Percentiles rank a stretch among this genome's conserved stretches.
These are phyloP conservation scores for Ophiostoma australiae DNA, from an alignment of 2,329 filamentous ascomycete species.

Conservation along the genomic window DNA sequence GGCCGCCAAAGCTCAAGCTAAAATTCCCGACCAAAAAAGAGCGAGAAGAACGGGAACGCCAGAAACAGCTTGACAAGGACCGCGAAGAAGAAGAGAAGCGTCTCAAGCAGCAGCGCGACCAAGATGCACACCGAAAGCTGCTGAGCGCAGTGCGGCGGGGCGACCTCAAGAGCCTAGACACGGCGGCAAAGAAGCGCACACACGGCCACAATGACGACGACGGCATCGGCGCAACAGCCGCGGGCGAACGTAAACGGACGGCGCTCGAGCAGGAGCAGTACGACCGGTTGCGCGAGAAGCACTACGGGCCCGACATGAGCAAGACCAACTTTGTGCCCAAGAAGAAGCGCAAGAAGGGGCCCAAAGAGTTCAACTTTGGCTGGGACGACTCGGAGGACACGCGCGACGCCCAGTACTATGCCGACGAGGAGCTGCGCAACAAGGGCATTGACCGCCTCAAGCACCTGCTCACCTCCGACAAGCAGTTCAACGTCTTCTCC, in stretches of 20 bases:
- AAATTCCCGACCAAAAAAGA: conserved; percentile 45
- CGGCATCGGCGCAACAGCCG: not conserved
- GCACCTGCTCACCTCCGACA: conserved; percentile 23
- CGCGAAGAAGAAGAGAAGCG: conserved; percentile 39
- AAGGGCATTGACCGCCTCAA: conserved; percentile 57
- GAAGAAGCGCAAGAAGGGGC: conserved; percentile 90
- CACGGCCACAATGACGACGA: conserved; percentile 19
- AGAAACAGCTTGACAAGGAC: conserved; percentile 68
- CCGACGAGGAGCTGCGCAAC: conserved; percentile 49
- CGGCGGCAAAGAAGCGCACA: conserved; percentile 30
- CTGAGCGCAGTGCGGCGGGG: conserved; percentile 26
- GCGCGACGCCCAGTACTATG: conserved; percentile 39
- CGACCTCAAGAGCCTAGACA: conserved; percentile 28
- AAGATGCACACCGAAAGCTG: conserved; percentile 29
- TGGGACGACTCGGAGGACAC: conserved; percentile 97
- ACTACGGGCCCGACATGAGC: conserved; percentile 87
- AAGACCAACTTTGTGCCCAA: conserved; percentile 81
- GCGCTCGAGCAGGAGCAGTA: conserved; percentile 62
- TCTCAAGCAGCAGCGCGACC: conserved; percentile 27
- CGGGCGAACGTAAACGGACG: conserved; percentile 33
- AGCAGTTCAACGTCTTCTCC: conserved; percentile 24
- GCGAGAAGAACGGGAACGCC: conserved; percentile 71
- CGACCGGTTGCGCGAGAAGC: conserved; percentile 69
- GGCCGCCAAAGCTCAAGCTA: conserved; percentile 20
- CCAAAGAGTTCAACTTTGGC: conserved; percentile 97